phyloP scores from a whole-genome alignment of 306 rosid genomes.

The Rubus parviflorus region DNA sequence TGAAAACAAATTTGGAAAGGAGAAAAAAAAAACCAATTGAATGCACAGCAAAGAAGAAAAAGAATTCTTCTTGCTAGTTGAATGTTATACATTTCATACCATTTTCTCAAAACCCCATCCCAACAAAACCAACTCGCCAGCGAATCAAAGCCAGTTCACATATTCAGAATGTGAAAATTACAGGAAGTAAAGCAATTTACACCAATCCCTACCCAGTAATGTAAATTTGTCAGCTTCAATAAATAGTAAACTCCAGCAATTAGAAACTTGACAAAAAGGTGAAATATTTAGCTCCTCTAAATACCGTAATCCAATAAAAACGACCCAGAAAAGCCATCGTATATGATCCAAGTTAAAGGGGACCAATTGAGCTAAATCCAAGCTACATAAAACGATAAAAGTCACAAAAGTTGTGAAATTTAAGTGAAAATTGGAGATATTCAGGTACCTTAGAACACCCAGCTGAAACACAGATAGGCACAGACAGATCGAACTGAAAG shows the following conservation, averaged over 20 bases:
- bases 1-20: background rate
- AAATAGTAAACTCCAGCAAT: background rate
- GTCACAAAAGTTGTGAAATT: slow-evolving; percentile 2
- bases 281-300: background rate
- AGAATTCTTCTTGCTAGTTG: background rate
- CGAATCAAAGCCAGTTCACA: slow-evolving; percentile 3
- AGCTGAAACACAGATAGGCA: slow-evolving; percentile 37
- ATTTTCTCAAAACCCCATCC: slow-evolving; percentile 9
- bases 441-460: slow-evolving; percentile 37
- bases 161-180: background rate
- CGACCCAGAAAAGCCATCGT: background rate
- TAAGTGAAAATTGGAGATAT: background rate
- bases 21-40: background rate
- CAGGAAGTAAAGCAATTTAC: background rate
- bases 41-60: no score
- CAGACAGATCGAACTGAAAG: slow-evolving; percentile 53
- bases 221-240: background rate
- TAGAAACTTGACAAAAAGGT: slow-evolving; percentile 14
- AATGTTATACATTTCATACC: background rate
- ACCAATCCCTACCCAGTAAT: background rate
- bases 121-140: background rate
- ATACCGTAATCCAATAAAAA: slow-evolving; percentile 12
- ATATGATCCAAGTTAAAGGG: background rate
- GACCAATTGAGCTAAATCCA: slow-evolving; percentile 6
- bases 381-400: background rate